These are phyloP conservation scores for Pinguiococcus pyrenoidosus DNA, from an alignment of 108 stramenopile species.

Conservation along the genomic window DNA sequence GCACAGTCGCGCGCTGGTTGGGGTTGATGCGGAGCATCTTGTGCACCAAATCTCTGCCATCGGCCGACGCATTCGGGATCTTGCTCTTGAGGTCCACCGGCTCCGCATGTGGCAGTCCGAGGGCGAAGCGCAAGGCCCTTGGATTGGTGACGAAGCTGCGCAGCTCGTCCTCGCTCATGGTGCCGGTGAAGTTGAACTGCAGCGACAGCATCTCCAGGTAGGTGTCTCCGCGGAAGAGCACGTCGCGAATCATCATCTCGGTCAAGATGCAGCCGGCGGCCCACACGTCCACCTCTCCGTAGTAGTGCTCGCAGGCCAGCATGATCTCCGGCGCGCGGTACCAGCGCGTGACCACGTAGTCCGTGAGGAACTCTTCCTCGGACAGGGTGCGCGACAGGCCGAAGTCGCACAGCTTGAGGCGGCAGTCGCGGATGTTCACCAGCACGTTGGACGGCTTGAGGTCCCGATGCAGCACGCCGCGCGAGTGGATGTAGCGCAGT, in stretches of 20 bases:
- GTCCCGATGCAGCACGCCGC: slow-evolving; percentile 45
- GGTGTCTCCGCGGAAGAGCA: too few relatives aligned
- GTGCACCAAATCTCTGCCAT: too few relatives aligned
- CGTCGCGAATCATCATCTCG: slow-evolving; percentile 37
- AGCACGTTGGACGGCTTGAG: slow-evolving; percentile 46
- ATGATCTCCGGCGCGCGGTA: slow-evolving; percentile 59
- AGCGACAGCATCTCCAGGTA: too few relatives aligned
- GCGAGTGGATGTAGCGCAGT: slow-evolving; percentile 45
- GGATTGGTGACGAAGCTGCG: too few relatives aligned
- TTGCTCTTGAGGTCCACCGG: too few relatives aligned
- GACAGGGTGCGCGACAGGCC: slow-evolving; percentile 33
- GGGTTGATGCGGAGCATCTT: too few relatives aligned
- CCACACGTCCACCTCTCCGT: slow-evolving; percentile 37
- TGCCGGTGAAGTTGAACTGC: too few relatives aligned
- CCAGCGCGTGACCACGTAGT: slow-evolving; percentile 56
- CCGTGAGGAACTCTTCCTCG: slow-evolving; percentile 26
- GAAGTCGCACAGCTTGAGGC: slow-evolving; percentile 43
- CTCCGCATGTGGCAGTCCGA: too few relatives aligned
- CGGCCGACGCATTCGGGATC: too few relatives aligned
- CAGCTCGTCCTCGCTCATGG: too few relatives aligned
- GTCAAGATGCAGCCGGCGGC: slow-evolving; percentile 38
- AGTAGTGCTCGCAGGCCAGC: slow-evolving; percentile 47
- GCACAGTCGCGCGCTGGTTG: too few relatives aligned
- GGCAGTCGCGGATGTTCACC: slow-evolving; percentile 44
- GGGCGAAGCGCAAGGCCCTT: too few relatives aligned